These are phyloP conservation scores for Salvia splendens DNA, from an alignment of 257 asterid species.

Conservation along the genomic window DNA sequence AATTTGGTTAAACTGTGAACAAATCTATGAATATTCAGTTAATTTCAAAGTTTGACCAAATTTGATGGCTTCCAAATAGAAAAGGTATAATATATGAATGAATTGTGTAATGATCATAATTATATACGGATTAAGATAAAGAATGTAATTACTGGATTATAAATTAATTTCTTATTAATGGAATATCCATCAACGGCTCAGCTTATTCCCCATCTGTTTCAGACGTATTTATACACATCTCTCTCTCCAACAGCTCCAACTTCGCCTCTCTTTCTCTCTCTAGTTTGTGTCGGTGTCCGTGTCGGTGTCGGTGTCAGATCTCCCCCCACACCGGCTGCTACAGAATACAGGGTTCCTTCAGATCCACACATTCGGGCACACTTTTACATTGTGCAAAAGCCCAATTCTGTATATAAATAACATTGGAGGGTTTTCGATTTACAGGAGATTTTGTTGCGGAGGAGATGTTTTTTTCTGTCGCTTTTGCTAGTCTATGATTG, in stretches of 20 bases:
- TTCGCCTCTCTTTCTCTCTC: constrained; percentile 30
- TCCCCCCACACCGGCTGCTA: constrained; percentile 38
- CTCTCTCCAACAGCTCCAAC: constrained; percentile 31
- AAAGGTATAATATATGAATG: no score
- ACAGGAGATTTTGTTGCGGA: constrained; percentile 12
- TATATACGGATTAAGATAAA: neutral
- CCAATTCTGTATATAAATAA: constrained; percentile 20
- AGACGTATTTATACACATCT: constrained; percentile 7
- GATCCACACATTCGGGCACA: constrained; percentile 41
- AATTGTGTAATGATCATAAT: no score
- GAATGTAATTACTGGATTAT: neutral
- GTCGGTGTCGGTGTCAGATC: constrained; percentile 75
- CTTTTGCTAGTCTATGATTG: constrained; percentile 47
- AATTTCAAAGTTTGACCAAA: no score
- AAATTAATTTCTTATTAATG: neutral
- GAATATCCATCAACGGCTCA: constrained; percentile 6
- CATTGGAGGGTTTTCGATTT: neutral
- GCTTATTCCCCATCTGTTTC: neutral
- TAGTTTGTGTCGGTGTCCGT: constrained; percentile 65
- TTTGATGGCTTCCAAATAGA: no score
- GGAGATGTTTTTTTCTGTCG: constrained; percentile 32
- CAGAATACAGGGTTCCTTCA: constrained; percentile 43
- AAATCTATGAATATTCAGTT: no score
- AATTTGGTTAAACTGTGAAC: no score
- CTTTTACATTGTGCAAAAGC: neutral